Base-by-base conservation (phyloP, 257 asterid genomes). In the Salvia miltiorrhiza region DNA sequence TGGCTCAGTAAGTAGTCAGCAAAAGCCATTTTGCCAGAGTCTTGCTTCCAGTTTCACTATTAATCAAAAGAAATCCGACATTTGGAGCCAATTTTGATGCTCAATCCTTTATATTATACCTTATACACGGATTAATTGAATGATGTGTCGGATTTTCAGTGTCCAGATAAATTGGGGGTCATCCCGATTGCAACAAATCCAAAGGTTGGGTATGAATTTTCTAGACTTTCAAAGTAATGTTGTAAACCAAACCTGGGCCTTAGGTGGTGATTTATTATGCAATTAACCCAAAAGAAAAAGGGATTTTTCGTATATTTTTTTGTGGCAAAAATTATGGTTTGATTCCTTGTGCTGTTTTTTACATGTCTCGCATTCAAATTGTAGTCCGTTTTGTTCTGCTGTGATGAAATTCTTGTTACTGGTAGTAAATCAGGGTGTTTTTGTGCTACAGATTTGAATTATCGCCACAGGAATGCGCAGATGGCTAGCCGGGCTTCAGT, bases 401-500 rank as follows among this genome's bases (percentile, higher is more conserved):
- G 55, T 55, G 16, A 35, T 24, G 63, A 30, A 19, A 11, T 63
- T 64, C 9, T 44, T 26, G 2, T 35, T 48, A 16, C 24, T 73
- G 59, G 47, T 53, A 35, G 37, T 41, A 68, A 5, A 63, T 56
- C 62, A 71, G 65, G 52, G 44, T 72, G 12, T 50, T 41, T 67
- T 55, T 52, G 58, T 66, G 37, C 50, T 66, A 62, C 87, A 93
- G 99, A 91, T 86, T 77, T 94, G 71, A 94, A 94, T 82, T 88
- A 86, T 81, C 97, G 99, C 72, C 97, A 94, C 73, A 84, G 86
- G 76, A 94, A 94, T 80, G 99, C 99, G 47, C 99, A 94, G 80
- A 91, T 90, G 99, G 99, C 99, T 32, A 85, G 99, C 75, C 88
- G 99, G 66, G 93, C 87, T 19, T 94, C 99, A 21, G 97, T 94